Conservation (phyloP, 257 asterid species). For the Ligustrum vulgare region DNA sequence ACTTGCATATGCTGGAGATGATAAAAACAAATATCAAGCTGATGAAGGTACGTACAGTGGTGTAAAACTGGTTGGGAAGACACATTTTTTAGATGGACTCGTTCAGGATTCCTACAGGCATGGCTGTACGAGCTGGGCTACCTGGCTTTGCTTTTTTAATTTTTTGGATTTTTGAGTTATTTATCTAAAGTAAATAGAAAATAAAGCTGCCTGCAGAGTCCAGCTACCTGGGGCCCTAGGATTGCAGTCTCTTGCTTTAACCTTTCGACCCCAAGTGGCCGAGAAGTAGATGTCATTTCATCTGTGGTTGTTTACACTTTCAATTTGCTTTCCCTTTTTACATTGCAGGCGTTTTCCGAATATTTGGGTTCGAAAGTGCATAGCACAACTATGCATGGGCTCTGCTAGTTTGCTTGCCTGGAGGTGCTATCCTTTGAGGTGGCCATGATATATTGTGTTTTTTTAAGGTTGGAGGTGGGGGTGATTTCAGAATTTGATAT, state of each 20-base stretch:
- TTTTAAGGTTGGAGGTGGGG: background rate
- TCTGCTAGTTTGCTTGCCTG: background rate
- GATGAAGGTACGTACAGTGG: conserved; percentile 66
- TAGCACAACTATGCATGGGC: conserved; percentile 26
- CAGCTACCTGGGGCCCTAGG: background rate
- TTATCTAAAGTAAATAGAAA: background rate
- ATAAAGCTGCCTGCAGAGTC: background rate
- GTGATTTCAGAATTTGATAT: background rate
- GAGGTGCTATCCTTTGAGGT: background rate
- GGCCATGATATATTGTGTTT: background rate
- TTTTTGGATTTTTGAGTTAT: background rate
- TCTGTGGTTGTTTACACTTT: background rate
- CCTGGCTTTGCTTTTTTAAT: background rate
- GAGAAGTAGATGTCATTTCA: background rate
- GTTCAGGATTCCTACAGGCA: too few species aligned
- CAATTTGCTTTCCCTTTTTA: conserved; percentile 17
- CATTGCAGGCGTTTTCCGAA: conserved; percentile 73
- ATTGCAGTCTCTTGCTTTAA: background rate
- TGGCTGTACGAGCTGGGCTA: background rate
- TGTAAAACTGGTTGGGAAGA: background rate
- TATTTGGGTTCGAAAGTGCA: conserved; percentile 83
- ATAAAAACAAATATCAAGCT: conserved; percentile 83
- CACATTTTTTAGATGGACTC: background rate
- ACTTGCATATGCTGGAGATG: conserved; percentile 99
- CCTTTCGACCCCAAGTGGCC: background rate